phyloP scores from a whole-genome alignment of 768 basidiomycete genomes.

The Ramaria sp. region DNA sequence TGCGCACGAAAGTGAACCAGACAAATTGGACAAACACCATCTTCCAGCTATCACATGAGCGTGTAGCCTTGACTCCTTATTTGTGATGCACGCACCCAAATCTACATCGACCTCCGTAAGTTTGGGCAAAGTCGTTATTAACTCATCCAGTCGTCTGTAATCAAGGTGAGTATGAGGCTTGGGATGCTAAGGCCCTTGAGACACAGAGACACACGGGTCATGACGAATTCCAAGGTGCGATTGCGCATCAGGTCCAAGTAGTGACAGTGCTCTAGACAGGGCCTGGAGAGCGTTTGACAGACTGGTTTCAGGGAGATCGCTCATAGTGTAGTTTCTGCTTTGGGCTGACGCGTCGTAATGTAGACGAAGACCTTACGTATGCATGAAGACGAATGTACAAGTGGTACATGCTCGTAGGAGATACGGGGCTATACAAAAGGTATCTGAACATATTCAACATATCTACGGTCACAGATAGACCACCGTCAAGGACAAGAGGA shows the following conservation, averaged over 20 bases:
- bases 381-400: not conserved
- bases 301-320: slow-evolving; percentile 2
- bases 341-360: slow-evolving; percentile 1
- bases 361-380: not conserved
- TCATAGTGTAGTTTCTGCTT: slow-evolving; percentile 1
- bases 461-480: not conserved
- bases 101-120: slow-evolving; percentile 39
- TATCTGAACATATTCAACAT: not conserved
- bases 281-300: slow-evolving; percentile 4
- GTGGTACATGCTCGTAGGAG: not conserved
- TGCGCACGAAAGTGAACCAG: slow-evolving; percentile 56
- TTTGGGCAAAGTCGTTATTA: slow-evolving; percentile 36
- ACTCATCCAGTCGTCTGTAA: slow-evolving; percentile 18
- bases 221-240: not conserved
- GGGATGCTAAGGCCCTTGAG: not conserved
- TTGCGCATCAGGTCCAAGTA: slow-evolving; percentile 1
- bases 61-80: slow-evolving; percentile 23
- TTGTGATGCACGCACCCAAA: not conserved
- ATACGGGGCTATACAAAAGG: not conserved
- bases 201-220: slow-evolving; percentile 7
- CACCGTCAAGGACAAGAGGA: not conserved
- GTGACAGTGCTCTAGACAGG: not conserved
- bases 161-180: not conserved
- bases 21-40: slow-evolving; percentile 68
- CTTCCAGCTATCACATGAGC: slow-evolving; percentile 24